Evolutionary conservation across 139 green algal genomes (phyloP).

Genomic region (Zygnema cylindricum): DNA sequence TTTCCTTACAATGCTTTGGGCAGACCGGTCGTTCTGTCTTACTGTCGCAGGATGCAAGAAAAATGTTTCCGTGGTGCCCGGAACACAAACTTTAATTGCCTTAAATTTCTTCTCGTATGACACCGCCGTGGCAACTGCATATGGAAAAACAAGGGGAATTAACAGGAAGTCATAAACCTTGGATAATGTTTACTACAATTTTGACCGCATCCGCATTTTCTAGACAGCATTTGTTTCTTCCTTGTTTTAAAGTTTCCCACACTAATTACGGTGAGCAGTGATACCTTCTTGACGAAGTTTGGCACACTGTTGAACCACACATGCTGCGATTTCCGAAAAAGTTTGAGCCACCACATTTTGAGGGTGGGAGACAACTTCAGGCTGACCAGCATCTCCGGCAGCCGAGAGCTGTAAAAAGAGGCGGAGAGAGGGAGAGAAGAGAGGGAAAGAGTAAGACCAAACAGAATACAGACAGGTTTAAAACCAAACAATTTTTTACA

Average conservation of each 20-base stretch:
- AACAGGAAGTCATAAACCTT: no score
- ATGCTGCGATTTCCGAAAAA: slow-evolving; percentile 88
- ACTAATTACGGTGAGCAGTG: background rate
- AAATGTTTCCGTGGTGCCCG: slow-evolving; percentile 74
- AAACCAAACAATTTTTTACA: no score
- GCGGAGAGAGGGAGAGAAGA: background rate
- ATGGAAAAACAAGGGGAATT: no score
- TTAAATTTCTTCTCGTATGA: slow-evolving; percentile 70
- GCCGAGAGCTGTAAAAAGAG: slow-evolving; percentile 76
- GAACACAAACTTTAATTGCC: slow-evolving; percentile 69
- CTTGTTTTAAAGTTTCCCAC: no score
- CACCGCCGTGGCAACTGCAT: slow-evolving; percentile 61
- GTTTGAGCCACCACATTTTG: slow-evolving; percentile 57
- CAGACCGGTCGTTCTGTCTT: slow-evolving; percentile 85
- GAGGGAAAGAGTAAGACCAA: background rate
- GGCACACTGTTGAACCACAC: slow-evolving; percentile 91
- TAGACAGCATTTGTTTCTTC: background rate
- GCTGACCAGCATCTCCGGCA: slow-evolving; percentile 85
- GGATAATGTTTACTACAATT: background rate
- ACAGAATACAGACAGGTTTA: no score
- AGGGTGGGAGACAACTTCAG: slow-evolving; percentile 87
- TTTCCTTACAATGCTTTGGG: slow-evolving; percentile 56
- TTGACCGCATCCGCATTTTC: background rate
- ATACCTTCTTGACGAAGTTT: slow-evolving; percentile 73
- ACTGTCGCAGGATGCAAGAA: slow-evolving; percentile 78